Percentiles rank a stretch among this genome's conserved stretches.
Conservation (phyloP, 768 basidiomycete genomes). For the Lyophyllum decastes region DNA sequence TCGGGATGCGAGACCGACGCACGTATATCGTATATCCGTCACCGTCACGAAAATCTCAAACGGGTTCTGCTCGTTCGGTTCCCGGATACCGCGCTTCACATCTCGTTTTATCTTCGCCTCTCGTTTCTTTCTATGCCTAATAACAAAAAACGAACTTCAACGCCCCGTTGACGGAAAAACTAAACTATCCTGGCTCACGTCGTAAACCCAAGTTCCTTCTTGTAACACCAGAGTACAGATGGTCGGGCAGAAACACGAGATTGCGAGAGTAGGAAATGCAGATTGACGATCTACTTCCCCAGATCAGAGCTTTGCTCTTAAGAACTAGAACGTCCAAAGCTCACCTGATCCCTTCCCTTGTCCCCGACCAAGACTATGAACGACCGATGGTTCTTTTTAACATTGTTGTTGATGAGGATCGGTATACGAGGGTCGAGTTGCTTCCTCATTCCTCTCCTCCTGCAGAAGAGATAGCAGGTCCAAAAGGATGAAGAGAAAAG, state of each 20-base stretch:
- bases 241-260: constrained; percentile 86
- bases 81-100: constrained; percentile 90
- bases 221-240: constrained; percentile 97
- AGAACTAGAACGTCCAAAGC: constrained; percentile 22
- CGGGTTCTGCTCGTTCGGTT: constrained; percentile 93
- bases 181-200: constrained; percentile 66
- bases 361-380: constrained; percentile 98
- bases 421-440: constrained; percentile 93
- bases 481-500: neutral
- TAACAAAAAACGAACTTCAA: too few species aligned
- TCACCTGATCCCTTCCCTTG: constrained; percentile 86
- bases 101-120: constrained; percentile 97
- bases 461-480: neutral
- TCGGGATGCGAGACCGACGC: constrained; percentile 28
- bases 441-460: constrained; percentile 60
- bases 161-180: too few species aligned
- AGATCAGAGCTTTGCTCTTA: neutral
- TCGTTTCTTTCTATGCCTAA: constrained; percentile 92
- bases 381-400: constrained; percentile 88
- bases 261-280: constrained; percentile 94
- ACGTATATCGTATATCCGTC: constrained; percentile 99
- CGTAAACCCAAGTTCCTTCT: constrained; percentile 96
- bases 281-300: constrained; percentile 74
- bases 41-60: constrained; percentile 98
- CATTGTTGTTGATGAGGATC: constrained; percentile 90